phyloP scores from a whole-genome alignment of 2,329 filamentous ascomycete species.

The Apiospora saccharicola region DNA sequence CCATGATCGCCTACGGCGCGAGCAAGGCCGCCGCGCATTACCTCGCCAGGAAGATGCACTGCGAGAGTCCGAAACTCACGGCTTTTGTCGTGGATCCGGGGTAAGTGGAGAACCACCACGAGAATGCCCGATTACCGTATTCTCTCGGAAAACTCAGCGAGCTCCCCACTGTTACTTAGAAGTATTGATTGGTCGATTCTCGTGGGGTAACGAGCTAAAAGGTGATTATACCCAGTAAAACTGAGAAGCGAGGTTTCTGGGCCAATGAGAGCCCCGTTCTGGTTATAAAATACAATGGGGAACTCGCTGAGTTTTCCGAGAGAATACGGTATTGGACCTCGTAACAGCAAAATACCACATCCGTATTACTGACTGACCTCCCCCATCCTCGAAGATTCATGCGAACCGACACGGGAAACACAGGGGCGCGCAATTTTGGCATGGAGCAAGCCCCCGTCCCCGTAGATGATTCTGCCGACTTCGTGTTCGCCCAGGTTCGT shows the following conservation, averaged over 20 bases:
- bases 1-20: conserved; percentile 29
- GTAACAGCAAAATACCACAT: conserved; percentile 25
- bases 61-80: neutral
- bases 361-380: conserved; percentile 27
- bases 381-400: conserved; percentile 18
- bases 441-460: neutral
- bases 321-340: too few relatives aligned
- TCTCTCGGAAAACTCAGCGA: too few relatives aligned
- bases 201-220: too few relatives aligned
- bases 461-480: conserved; percentile 22
- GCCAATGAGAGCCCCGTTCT: too few relatives aligned
- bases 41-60: neutral
- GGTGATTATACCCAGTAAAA: too few relatives aligned
- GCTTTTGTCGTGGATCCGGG: conserved; percentile 11
- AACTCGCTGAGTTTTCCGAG: too few relatives aligned
- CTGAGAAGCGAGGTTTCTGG: too few relatives aligned
- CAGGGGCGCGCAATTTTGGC: conserved; percentile 25
- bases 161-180: too few relatives aligned
- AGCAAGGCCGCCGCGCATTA: conserved; percentile 12
- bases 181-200: too few relatives aligned
- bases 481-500: conserved; percentile 29
- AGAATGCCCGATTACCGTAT: too few relatives aligned
- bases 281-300: too few relatives aligned
- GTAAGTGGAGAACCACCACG: conserved; percentile 22
- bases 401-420: conserved; percentile 12